phyloP scores from a whole-genome alignment of 1,139 yeast species.

The Pichia sp. region DNA sequence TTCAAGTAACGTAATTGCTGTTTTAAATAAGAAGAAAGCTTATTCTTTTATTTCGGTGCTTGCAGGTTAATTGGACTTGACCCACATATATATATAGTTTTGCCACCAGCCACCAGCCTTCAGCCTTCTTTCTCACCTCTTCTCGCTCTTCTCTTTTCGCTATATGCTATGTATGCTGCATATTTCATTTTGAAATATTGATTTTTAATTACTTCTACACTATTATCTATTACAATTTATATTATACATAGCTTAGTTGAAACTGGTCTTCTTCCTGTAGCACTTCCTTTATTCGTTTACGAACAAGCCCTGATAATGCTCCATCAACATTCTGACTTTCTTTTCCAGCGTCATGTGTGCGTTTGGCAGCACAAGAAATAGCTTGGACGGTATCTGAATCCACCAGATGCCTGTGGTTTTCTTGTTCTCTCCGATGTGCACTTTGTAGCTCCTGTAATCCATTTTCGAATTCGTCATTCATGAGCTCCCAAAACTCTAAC shows the following conservation, averaged over 20 bases:
- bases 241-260: neutral
- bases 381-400: slow-evolving; percentile 3
- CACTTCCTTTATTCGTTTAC: slow-evolving; percentile 2
- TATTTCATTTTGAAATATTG: too few relatives aligned
- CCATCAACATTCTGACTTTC: neutral
- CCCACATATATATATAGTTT: neutral
- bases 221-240: too few relatives aligned
- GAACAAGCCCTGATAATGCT: neutral
- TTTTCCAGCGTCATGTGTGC: neutral
- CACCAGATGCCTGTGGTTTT: neutral
- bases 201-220: too few relatives aligned
- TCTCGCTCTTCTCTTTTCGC: too few relatives aligned
- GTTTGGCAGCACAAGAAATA: neutral
- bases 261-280: slow-evolving; percentile 4
- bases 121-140: too few relatives aligned
- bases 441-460: slow-evolving; percentile 16
- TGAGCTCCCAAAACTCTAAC: slow-evolving; percentile 26
- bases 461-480: slow-evolving; percentile 28
- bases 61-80: too few relatives aligned
- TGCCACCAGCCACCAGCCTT: neutral
- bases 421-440: neutral
- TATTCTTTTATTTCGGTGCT: too few relatives aligned
- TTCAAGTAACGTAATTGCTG: too few relatives aligned
- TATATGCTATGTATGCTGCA: too few relatives aligned
- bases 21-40: too few relatives aligned